A percentile compares a stretch with the other conserved stretches of the same genome.
phyloP scores from a whole-genome alignment of 2,329 filamentous ascomycete species.

The Fusarium longipes region DNA sequence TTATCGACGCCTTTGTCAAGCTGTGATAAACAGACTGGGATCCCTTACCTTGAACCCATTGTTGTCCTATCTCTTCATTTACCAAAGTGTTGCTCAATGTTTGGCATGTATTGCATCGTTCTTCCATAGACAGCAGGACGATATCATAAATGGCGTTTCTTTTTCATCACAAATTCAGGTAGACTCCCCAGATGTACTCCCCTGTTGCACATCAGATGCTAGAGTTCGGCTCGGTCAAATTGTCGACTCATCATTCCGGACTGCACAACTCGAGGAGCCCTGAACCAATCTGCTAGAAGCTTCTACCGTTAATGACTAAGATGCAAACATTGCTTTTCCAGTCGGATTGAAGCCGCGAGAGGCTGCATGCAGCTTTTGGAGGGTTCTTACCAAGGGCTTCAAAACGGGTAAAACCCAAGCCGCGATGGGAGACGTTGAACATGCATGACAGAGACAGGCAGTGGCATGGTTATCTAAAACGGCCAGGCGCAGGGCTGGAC shows the following conservation, averaged over 20 bases:
- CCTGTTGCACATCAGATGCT: neutral
- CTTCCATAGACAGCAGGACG: too few relatives aligned
- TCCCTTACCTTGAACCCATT: neutral
- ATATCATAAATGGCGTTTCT: neutral
- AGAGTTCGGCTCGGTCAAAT: neutral
- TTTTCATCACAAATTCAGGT: neutral
- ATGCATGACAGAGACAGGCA: constrained; percentile 12
- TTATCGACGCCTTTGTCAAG: too few relatives aligned
- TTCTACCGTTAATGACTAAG: neutral
- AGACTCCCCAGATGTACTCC: too few relatives aligned
- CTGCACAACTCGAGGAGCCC: neutral
- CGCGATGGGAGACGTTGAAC: neutral
- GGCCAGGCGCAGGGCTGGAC: constrained; percentile 28
- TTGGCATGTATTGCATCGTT: neutral
- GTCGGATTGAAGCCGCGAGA: neutral
- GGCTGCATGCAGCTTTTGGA: neutral
- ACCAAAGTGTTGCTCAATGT: too few relatives aligned
- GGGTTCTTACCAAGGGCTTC: neutral
- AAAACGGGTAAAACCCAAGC: constrained; percentile 3
- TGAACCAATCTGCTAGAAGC: too few relatives aligned
- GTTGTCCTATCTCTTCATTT: neutral
- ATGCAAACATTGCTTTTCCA: neutral
- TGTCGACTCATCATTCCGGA: neutral
- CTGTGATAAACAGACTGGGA: too few relatives aligned
- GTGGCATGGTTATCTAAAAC: constrained; percentile 29